These are phyloP conservation scores for Venturia nashicola DNA, from an alignment of 2,329 filamentous ascomycete genomes.

Conservation along the genomic window DNA sequence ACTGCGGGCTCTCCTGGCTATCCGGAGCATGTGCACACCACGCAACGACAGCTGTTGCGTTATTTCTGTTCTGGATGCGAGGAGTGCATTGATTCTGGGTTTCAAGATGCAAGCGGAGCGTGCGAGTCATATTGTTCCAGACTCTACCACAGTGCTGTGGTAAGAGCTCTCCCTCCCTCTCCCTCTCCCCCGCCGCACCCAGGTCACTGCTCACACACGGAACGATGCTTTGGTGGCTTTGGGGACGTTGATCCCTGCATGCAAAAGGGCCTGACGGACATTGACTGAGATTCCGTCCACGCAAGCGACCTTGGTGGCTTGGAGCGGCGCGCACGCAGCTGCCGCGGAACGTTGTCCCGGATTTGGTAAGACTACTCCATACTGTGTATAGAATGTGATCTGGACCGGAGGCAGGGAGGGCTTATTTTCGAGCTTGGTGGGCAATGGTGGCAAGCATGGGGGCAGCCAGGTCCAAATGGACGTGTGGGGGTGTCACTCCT, in stretches of 20 bases:
- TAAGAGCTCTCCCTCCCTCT: neutral
- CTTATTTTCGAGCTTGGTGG: neutral
- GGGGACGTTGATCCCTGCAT: neutral
- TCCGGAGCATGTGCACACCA: neutral
- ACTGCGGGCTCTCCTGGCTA: neutral
- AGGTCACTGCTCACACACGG: neutral
- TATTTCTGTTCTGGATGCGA: neutral
- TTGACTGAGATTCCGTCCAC: neutral
- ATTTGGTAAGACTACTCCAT: neutral
- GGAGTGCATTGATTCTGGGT: neutral
- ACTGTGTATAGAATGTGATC: neutral
- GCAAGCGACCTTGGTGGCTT: neutral
- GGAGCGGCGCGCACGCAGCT: neutral
- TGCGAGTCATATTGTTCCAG: slow-evolving; percentile 2
- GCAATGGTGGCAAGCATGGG: neutral
- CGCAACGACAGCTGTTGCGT: neutral
- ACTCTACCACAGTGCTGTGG: too few relatives aligned
- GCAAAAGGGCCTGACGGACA: neutral
- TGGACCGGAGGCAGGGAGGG: neutral
- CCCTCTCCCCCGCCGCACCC: neutral
- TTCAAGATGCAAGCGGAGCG: neutral
- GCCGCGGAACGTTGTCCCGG: neutral
- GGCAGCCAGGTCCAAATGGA: neutral
- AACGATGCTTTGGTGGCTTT: neutral
- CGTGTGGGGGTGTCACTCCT: neutral